Base-by-base conservation (phyloP, 2,329 filamentous ascomycete genomes). In the Leptographium galeiforme region DNA sequence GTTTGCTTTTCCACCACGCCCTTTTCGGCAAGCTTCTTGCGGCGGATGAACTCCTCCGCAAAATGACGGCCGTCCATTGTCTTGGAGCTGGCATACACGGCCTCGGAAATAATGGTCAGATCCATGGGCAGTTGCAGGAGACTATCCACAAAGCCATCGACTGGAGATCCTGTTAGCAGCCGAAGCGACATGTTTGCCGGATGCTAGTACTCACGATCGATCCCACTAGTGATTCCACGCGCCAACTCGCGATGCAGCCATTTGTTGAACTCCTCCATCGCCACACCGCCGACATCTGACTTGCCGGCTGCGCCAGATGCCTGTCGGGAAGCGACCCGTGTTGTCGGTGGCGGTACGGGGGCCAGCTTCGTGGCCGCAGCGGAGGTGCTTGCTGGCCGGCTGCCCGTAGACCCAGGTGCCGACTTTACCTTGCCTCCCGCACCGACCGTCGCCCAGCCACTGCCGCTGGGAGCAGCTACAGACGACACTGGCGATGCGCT, bases 61-160 rank as follows among this genome's bases (percentile, higher is more conserved):
- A 97, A 97, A 63, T 94, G 89, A 50, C 87, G 85, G 0, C 88
- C 89, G 63, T 98, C 89, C 68, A 98, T 87, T 1, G 90, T 94
- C 62, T 84, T 85, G 2, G 88, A 94, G 65, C 82, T 85, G 55
- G 81, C 81, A 68, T 97, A 95, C 25, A 97, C 85, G 10, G 86
- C 86, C 64, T 97, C 93, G 13, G 88, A 87, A 61, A 98, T 90
- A 60, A 97, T 78, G 56, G 86, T 81, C 14, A 79, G 73, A 55
- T 96, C 89, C 0, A 82, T 73, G 0, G 89, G 89, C 57, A 95
- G 81, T 56, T 78, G 78, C 48, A 87, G 74, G 46, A 97, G 78
- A 53, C 81, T 82, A 53, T 81, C 77, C 51, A 93, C 84, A 65
- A 97, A 94, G 48, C 82, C 80, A 54, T 95, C 85, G 57, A 88